Base-by-base conservation (phyloP, 2,329 filamentous ascomycete species). In the Zymoseptoria ardabiliae region DNA sequence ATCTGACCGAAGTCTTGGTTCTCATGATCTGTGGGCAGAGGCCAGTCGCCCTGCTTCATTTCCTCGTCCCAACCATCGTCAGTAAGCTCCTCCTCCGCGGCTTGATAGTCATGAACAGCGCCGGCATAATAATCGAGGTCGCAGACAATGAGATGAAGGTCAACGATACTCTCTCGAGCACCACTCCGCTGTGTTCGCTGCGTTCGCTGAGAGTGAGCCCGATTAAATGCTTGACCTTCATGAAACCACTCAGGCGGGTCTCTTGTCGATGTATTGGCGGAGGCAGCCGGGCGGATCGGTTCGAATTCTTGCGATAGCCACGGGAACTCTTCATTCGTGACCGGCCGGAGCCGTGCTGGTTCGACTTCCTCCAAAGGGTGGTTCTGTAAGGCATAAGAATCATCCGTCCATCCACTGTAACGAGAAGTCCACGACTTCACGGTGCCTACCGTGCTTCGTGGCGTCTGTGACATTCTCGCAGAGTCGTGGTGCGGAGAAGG, bases 111-210 rank as follows among this genome's bases (percentile, higher is more conserved):
- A 63, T 72, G 70, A 7, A 72, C 69, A n/a, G 70, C 70, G 59
- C 70, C 70, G 19, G 70, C 70, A 59, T 72, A 72, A 63, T 71
- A 72, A 57, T 72, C 70, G 19, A 72, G 66, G 62, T 72, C 70
- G 3, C 68, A 72, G 2, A 72, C 70, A 50, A 72, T 70, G 56
- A 71, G 62, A 60, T 71, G 70, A 45, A 72, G 60, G 58, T 72
- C 70, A 48, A 72, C 69, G 28, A 71, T 71, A 55, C 66, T 69
- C 52, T 72, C 70, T 51, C 70, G 58, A 11, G 70, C 66, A 25
- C 63, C 66, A 54, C 63, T 68, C 25, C 65, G 60, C 13, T 65
- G 62, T 9, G 69, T 68, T 30, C 68, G 64, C 13, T 58, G 58
- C 17, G 68, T 69, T 17, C 56, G 61, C 53, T 50, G 60, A 59